A percentile compares a stretch with the other conserved stretches of the same genome.
phyloP scores from a whole-genome alignment of 2,329 filamentous ascomycete species.

The Diaporthe vexans region DNA sequence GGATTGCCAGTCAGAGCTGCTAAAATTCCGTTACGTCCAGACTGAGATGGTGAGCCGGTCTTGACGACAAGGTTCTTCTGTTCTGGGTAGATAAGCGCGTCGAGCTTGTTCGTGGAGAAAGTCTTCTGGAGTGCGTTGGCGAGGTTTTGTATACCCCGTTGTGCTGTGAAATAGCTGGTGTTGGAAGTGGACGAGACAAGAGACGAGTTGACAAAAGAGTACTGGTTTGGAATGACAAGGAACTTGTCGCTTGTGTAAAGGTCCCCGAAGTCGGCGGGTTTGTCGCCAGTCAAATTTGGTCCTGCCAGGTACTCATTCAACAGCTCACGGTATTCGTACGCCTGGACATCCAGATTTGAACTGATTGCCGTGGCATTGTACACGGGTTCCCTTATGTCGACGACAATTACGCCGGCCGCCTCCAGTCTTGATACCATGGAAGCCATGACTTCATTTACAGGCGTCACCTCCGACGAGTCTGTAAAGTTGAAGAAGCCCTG shows the following conservation, averaged over 20 bases:
- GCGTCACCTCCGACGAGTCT: slow-evolving; percentile 64
- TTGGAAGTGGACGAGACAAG: slow-evolving; percentile 63
- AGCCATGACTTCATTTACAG: slow-evolving; percentile 68
- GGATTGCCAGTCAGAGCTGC: slow-evolving; percentile 57
- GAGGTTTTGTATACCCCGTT: slow-evolving; percentile 65
- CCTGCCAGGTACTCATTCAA: slow-evolving; percentile 69
- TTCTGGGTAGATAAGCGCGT: slow-evolving; percentile 74
- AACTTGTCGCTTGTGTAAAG: slow-evolving; percentile 67
- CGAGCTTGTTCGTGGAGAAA: slow-evolving; percentile 63
- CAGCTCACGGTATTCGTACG: slow-evolving; percentile 69
- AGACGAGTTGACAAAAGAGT: slow-evolving; percentile 65
- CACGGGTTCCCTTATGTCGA: slow-evolving; percentile 62
- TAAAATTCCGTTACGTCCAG: slow-evolving; percentile 65
- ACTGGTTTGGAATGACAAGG: slow-evolving; percentile 71
- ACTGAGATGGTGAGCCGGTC: slow-evolving; percentile 68
- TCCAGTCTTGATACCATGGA: slow-evolving; percentile 60
- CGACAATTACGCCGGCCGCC: slow-evolving; percentile 61
- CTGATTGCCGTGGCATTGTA: slow-evolving; percentile 67
- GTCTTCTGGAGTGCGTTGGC: slow-evolving; percentile 64
- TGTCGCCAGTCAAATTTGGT: slow-evolving; percentile 56
- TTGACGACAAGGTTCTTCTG: slow-evolving; percentile 74
- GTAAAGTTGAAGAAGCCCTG: slow-evolving; percentile 71
- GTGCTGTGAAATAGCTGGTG: slow-evolving; percentile 61
- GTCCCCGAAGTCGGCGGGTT: slow-evolving; percentile 60
- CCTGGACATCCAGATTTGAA: slow-evolving; percentile 69